Percentiles rank a stretch among this genome's conserved stretches.
Conservation (phyloP, 768 basidiomycete genomes). For the Mycena latifolia region DNA sequence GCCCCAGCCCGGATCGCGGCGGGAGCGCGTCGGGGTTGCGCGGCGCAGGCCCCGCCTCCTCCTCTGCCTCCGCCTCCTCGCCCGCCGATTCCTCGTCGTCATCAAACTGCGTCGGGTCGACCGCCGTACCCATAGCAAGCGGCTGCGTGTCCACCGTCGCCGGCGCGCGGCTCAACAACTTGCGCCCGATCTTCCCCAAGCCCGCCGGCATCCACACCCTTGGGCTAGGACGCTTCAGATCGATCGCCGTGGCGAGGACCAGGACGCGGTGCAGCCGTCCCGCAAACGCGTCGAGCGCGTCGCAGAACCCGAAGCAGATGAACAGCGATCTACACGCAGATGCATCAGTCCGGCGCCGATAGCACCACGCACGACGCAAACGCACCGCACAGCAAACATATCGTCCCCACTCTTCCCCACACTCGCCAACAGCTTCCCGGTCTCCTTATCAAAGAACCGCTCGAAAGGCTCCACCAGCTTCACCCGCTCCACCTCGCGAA, state of each 20-base stretch:
- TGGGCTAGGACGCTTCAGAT: slow-evolving; percentile 48
- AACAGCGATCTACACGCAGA: slow-evolving; percentile 51
- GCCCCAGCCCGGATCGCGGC: slow-evolving; percentile 51
- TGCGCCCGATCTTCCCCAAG: slow-evolving; percentile 52
- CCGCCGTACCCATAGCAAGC: slow-evolving; percentile 51
- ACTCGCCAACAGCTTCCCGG: slow-evolving; percentile 40
- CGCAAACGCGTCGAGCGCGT: slow-evolving; percentile 55
- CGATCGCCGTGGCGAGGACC: slow-evolving; percentile 47
- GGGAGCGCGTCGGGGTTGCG: slow-evolving; percentile 59
- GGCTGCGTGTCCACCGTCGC: slow-evolving; percentile 47
- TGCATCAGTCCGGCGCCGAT: neutral
- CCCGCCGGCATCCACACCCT: slow-evolving; percentile 59
- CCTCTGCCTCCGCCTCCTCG: slow-evolving; percentile 37
- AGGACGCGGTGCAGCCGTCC: slow-evolving; percentile 50
- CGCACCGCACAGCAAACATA: slow-evolving; percentile 56
- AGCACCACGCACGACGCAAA: neutral
- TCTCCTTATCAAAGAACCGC: slow-evolving; percentile 53
- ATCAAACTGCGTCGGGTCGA: slow-evolving; percentile 50
- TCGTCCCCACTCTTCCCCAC: slow-evolving; percentile 27
- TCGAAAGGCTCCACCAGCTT: slow-evolving; percentile 55
- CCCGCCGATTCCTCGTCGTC: slow-evolving; percentile 14
- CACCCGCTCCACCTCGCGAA: slow-evolving; percentile 50
- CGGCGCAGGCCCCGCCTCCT: too few species aligned
- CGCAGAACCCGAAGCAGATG: slow-evolving; percentile 44
- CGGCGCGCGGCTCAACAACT: slow-evolving; percentile 46